A percentile compares a stretch with the other conserved stretches of the same genome.
phyloP scores from a whole-genome alignment of 495 filamentous ascomycete species.

The Coniosporium apollinis region DNA sequence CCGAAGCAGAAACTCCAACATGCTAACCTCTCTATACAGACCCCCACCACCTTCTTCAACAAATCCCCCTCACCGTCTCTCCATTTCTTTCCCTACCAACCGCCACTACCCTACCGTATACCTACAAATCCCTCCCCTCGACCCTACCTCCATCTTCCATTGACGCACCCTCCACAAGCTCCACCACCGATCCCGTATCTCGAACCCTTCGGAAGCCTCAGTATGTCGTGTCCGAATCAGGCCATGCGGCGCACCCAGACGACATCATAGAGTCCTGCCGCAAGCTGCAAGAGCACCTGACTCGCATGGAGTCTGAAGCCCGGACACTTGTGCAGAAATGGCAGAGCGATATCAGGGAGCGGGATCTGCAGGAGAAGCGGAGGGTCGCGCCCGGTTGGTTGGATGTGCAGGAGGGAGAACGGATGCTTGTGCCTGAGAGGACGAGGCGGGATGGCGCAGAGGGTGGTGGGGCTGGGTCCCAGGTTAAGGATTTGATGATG shows the following conservation, averaged over 20 bases:
- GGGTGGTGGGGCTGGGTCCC: conserved; percentile 3
- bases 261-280: conserved; percentile 68
- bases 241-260: conserved; percentile 62
- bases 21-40: conserved; percentile 26
- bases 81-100: conserved; percentile 86
- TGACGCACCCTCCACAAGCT: conserved; percentile 24
- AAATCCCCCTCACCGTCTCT: conserved; percentile 83
- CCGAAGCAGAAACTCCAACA: neutral
- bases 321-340: conserved; percentile 48
- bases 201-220: conserved; percentile 31
- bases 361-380: conserved; percentile 83
- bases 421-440: conserved; percentile 60
- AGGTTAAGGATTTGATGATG: conserved; percentile 7
- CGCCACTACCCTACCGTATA: conserved; percentile 85
- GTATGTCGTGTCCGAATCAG: conserved; percentile 55
- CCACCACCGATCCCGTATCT: conserved; percentile 18
- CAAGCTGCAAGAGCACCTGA: conserved; percentile 57
- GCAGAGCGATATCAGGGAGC: conserved; percentile 50
- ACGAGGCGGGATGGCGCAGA: conserved; percentile 13
- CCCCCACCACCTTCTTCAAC: conserved; percentile 74
- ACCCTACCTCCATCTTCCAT: conserved; percentile 66
- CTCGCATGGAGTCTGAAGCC: conserved; percentile 44
- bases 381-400: conserved; percentile 86
- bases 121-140: conserved; percentile 75
- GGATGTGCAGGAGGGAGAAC: conserved; percentile 73